Evolutionary conservation across 768 basidiomycete genomes (phyloP).

Genomic region (Baorangia bicolor): DNA sequence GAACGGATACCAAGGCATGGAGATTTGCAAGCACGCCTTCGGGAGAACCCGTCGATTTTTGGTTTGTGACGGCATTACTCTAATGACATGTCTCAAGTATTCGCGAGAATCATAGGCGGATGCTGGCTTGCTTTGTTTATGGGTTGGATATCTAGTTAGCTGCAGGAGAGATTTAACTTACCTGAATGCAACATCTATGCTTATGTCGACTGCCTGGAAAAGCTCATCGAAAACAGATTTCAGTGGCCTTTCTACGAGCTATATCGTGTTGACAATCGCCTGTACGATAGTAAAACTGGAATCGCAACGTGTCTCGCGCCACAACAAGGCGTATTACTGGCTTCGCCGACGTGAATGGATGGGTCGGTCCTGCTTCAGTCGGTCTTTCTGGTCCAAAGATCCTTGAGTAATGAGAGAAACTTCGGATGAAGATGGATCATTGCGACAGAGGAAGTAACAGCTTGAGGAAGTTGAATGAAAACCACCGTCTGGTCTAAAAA

Average conservation of each 20-base stretch:
- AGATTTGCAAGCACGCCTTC: not conserved
- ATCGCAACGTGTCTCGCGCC: not conserved
- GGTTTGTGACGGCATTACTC: not conserved
- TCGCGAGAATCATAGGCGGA: not conserved
- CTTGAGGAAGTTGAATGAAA: not conserved
- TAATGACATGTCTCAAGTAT: not conserved
- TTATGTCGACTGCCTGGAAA: not conserved
- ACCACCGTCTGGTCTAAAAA: not conserved
- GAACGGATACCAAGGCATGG: not conserved
- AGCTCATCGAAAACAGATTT: not conserved
- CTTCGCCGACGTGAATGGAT: not conserved
- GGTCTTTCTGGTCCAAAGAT: not conserved
- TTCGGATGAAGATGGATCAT: not conserved
- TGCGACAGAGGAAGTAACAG: not conserved
- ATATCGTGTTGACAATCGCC: not conserved
- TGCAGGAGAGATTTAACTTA: not conserved
- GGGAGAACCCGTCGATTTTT: not conserved
- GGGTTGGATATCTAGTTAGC: not conserved
- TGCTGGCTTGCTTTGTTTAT: not conserved
- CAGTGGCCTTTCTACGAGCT: not conserved
- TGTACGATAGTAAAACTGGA: not conserved
- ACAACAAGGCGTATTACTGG: no score
- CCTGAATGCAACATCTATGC: not conserved
- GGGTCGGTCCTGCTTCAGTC: not conserved
- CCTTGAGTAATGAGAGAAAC: not conserved